Conservation (phyloP, 768 basidiomycete genomes). For the Hericium coralloides region DNA sequence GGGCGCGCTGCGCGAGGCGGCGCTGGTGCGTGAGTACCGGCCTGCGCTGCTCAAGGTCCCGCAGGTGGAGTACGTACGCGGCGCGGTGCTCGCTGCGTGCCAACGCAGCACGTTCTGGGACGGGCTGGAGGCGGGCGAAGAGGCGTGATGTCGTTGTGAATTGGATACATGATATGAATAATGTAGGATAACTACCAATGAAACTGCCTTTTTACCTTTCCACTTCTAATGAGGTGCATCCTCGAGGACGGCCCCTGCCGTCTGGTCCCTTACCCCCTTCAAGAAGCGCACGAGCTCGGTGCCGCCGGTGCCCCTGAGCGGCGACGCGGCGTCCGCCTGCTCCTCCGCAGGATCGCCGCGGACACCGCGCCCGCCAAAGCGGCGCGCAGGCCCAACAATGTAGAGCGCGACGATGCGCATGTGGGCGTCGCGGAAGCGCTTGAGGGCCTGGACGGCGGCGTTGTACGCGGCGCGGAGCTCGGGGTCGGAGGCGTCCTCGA, state of each 20-base stretch:
- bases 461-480: slow-evolving; percentile 36
- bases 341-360: background rate
- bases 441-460: slow-evolving; percentile 37
- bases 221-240: background rate
- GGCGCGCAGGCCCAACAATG: slow-evolving; percentile 43
- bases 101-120: background rate
- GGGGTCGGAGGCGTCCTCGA: slow-evolving; percentile 17
- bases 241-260: slow-evolving; percentile 25
- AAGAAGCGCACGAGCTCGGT: slow-evolving; percentile 48
- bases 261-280: slow-evolving; percentile 46
- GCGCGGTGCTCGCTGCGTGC: background rate
- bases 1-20: background rate
- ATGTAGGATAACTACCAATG: background rate
- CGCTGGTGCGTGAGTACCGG: background rate
- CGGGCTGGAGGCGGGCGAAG: background rate
- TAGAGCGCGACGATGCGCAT: slow-evolving; percentile 47
- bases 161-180: background rate
- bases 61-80: background rate
- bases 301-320: slow-evolving; percentile 46
- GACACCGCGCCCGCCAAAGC: slow-evolving; percentile 15
- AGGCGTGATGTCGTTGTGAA: background rate
- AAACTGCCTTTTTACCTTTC: background rate
- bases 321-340: slow-evolving; percentile 5
- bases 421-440: slow-evolving; percentile 49
- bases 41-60: background rate